Conservation (phyloP, 2,329 filamentous ascomycete species). For the Penicillium fuscoglaucum region DNA sequence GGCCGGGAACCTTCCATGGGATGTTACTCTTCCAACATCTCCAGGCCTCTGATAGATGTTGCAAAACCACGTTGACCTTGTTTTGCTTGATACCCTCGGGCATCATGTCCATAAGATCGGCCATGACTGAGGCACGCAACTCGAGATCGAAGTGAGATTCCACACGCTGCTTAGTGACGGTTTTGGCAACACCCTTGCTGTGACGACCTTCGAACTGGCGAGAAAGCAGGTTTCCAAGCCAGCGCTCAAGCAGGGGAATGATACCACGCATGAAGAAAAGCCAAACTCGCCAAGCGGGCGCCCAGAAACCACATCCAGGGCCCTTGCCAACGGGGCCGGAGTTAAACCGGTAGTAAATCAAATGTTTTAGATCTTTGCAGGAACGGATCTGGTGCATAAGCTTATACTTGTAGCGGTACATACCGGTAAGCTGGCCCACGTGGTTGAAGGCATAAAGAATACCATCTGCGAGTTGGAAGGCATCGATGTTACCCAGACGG, state of each 20-base stretch:
- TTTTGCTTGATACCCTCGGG: slow-evolving; percentile 99
- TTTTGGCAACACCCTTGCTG: slow-evolving; percentile 98
- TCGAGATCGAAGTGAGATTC: slow-evolving; percentile 98
- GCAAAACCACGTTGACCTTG: slow-evolving; percentile 96
- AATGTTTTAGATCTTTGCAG: slow-evolving; percentile 97
- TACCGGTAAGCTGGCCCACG: slow-evolving; percentile 94
- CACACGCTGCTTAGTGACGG: slow-evolving; percentile 97
- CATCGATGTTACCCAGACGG: slow-evolving; percentile 94
- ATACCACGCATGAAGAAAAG: slow-evolving; percentile 99
- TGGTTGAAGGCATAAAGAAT: slow-evolving; percentile 99
- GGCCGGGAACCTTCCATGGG: slow-evolving; percentile 96
- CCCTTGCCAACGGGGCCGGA: slow-evolving; percentile 95
- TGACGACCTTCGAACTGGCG: slow-evolving; percentile 98
- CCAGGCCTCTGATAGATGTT: slow-evolving; percentile 97
- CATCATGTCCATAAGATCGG: slow-evolving; percentile 99
- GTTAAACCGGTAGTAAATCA: slow-evolving; percentile 99
- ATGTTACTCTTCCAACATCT: slow-evolving; percentile 99
- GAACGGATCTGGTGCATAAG: slow-evolving; percentile 99
- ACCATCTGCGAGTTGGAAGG: slow-evolving; percentile 96
- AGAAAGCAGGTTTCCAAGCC: slow-evolving; percentile 94
- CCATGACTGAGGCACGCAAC: slow-evolving; percentile 96
- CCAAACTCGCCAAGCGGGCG: slow-evolving; percentile 97
- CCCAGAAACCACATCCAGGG: slow-evolving; percentile 98
- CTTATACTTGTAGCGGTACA: slow-evolving; percentile 99
- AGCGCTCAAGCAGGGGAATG: slow-evolving; percentile 91